phyloP scores from a whole-genome alignment of 1,284 basidiomycete genomes.

The Papiliotrema nemorosa region DNA sequence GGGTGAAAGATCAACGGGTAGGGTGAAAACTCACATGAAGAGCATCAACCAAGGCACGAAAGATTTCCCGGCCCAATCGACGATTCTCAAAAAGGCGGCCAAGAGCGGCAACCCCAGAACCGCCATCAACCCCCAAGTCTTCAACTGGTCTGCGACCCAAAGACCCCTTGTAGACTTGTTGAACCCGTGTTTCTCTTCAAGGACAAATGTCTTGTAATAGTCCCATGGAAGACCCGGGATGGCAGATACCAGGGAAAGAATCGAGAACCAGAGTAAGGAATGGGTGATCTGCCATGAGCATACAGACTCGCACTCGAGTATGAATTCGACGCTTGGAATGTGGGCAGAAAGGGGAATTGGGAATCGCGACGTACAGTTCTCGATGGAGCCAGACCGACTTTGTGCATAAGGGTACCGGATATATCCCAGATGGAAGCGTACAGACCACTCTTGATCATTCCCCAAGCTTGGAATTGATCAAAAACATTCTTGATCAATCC shows the following conservation, averaged over 20 bases:
- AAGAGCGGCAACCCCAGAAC: conserved; percentile 84
- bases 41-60: conserved; percentile 87
- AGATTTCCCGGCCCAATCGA: conserved; percentile 85
- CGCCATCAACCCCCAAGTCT: conserved; percentile 70
- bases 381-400: conserved; percentile 53
- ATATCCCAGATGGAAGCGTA: conserved; percentile 73
- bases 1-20: neutral
- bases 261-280: conserved; percentile 72
- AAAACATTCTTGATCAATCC: conserved; percentile 68
- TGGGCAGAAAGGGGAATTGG: conserved; percentile 6
- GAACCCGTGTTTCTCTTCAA: conserved; percentile 94
- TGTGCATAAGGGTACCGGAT: conserved; percentile 32
- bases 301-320: neutral
- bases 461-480: conserved; percentile 67
- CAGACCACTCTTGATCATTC: conserved; percentile 68
- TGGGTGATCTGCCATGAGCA: conserved; percentile 63
- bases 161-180: conserved; percentile 82
- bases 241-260: conserved; percentile 65
- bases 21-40: conserved; percentile 58
- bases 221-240: conserved; percentile 68
- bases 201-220: conserved; percentile 83
- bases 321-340: neutral
- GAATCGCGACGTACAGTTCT: conserved; percentile 29
- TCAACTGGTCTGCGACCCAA: conserved; percentile 74
- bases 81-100: conserved; percentile 79